Evolutionary conservation across 2,329 filamentous ascomycete species (phyloP), one percentile per base, ranked within the genome.

Genomic region (Dissoconium aciculare): DNA sequence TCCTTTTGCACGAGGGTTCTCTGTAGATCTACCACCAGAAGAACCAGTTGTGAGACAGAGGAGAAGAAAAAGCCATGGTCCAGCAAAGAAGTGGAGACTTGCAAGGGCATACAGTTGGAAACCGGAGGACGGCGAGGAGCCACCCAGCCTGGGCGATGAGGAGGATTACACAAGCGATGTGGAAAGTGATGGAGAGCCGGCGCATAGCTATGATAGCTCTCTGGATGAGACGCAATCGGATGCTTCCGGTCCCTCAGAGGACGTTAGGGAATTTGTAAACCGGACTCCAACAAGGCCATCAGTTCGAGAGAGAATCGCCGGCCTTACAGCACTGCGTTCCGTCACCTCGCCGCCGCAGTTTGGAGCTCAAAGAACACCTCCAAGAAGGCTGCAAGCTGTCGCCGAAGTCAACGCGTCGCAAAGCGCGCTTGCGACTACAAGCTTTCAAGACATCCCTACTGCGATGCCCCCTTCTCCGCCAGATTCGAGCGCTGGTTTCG

Each of bases 1-100:
- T 52, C 85, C 85, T 0, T 93, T 94, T 52, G 67, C 75, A 46
- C 67, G 83, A 36, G 67, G 69, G 3, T 91, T 91, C 44, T 75
- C 71, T 0, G 73, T 87, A 8, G 67, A 77, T 30, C 58, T 89
- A 11, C 81, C 81, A 1, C 73, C 80, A 44, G 64, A 68, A 34
- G 74, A 75, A 8, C 64, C 69, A 41, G 70, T 77, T 75, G 34
- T 37, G 31, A 47, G 78, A 74, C 56, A 71, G 66, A 40, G 71
- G 64, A 41, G 78, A 10, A 82, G 78, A 73, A 74, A 66, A 15
- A 73, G 76, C 1, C 66, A 67, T 46, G 57, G 62, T 42, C 64
- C 57, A 39, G 64, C 64, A 40, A 64, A 65, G 51, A 60, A 58
- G 42, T 64, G 62, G 62, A 56, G 51, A 26, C 47, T 63, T 28